Evolutionary conservation across 2,329 filamentous ascomycete genomes (phyloP).

Genomic region (Trichoderma atroviride): DNA sequence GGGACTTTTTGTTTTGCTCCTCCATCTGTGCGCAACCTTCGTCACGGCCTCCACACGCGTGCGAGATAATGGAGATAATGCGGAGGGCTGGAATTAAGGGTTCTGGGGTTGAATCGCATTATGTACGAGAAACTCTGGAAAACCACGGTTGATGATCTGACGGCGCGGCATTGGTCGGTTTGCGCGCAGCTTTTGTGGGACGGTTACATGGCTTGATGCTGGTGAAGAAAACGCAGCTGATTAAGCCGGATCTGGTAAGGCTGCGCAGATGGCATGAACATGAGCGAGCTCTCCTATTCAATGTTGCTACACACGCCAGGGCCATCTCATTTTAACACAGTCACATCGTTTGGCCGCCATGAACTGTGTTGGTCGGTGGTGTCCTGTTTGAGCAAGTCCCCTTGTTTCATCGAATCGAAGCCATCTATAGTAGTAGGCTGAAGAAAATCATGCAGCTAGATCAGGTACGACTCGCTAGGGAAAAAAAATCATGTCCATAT

Average conservation of each 20-base stretch:
- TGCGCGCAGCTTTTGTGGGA: neutral
- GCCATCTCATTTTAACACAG: neutral
- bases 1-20: constrained; percentile 22
- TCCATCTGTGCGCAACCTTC: constrained; percentile 17
- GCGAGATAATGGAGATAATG: constrained; percentile 18
- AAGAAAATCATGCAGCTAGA: neutral
- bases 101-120: constrained; percentile 22
- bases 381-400: neutral
- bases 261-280: neutral
- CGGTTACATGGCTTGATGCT: neutral
- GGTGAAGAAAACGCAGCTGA: neutral
- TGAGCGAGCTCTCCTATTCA: too few species aligned
- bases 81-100: constrained; percentile 19
- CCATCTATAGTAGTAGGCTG: neutral
- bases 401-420: neutral
- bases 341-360: neutral
- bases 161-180: neutral
- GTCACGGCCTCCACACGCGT: constrained; percentile 19
- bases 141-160: constrained; percentile 2
- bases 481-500: too few species aligned
- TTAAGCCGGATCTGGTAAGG: neutral
- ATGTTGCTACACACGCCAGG: neutral
- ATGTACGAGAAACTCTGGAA: constrained; percentile 15
- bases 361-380: neutral
- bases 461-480: neutral